These are phyloP conservation scores for Fusarium sp. DNA, from an alignment of 2,329 filamentous ascomycete species.

Conservation along the genomic window DNA sequence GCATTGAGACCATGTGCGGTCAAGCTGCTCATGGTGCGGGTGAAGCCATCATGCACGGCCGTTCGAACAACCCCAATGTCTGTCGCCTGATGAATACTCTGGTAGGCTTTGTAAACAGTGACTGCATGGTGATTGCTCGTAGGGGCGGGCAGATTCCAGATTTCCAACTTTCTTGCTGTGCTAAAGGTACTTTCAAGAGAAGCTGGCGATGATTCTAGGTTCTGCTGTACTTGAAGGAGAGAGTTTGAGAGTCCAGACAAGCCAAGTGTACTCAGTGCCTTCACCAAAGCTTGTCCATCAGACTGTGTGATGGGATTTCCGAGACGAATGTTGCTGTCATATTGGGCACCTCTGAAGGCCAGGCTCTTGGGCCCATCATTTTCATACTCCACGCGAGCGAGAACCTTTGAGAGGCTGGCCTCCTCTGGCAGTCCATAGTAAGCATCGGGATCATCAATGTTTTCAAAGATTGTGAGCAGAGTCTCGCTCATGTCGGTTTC, in stretches of 20 bases:
- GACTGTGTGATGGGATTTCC: conserved; percentile 64
- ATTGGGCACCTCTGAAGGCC: conserved; percentile 89
- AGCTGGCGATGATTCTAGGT: conserved; percentile 65
- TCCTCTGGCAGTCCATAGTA: conserved; percentile 92
- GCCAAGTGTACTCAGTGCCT: conserved; percentile 83
- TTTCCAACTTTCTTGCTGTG: conserved; percentile 84
- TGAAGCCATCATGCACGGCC: conserved; percentile 73
- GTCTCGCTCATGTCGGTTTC: conserved; percentile 72
- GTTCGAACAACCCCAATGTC: conserved; percentile 65
- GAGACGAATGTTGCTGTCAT: conserved; percentile 83
- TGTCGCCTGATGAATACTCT: conserved; percentile 77
- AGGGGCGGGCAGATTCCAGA: conserved; percentile 90
- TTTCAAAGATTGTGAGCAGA: conserved; percentile 86
- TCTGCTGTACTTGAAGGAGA: conserved; percentile 76
- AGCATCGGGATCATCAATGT: conserved; percentile 93
- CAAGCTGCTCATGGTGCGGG: conserved; percentile 70
- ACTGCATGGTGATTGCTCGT: conserved; percentile 72
- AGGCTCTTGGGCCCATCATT: conserved; percentile 87
- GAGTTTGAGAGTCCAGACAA: conserved; percentile 88
- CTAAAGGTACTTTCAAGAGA: conserved; percentile 80
- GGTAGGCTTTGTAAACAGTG: conserved; percentile 83
- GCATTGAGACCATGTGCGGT: conserved; percentile 62
- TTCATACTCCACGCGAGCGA: conserved; percentile 90
- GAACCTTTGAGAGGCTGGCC: conserved; percentile 79
- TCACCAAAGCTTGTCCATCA: conserved; percentile 78